A percentile compares a stretch with the other conserved stretches of the same genome.
phyloP scores from a whole-genome alignment of 768 basidiomycete species.

The Auriscalpium microsporum region DNA sequence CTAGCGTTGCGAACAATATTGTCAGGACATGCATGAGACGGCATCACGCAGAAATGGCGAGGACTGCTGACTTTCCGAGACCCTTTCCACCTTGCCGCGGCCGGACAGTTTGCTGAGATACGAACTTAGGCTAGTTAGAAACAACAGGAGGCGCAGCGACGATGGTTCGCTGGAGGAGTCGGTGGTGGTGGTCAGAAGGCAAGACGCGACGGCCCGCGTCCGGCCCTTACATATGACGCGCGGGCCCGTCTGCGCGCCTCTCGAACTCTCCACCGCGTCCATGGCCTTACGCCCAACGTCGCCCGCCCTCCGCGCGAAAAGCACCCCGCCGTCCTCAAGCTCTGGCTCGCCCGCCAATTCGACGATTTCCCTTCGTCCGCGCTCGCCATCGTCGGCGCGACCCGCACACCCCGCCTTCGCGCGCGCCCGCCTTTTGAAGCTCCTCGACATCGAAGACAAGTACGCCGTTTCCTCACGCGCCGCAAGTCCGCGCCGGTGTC shows the following conservation, averaged over 20 bases:
- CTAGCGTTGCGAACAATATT: neutral
- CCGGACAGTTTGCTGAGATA: constrained; percentile 28
- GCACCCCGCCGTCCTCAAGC: constrained; percentile 27
- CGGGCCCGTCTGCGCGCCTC: too few species aligned
- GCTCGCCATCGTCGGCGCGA: constrained; percentile 34
- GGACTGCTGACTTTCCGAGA: constrained; percentile 29
- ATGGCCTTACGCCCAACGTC: neutral
- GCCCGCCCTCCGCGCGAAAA: neutral
- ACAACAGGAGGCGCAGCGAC: too few species aligned
- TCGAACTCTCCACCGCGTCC: neutral
- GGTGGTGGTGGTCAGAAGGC: too few species aligned
- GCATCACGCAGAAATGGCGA: constrained; percentile 4
- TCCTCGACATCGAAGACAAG: constrained; percentile 64
- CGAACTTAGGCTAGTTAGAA: too few species aligned
- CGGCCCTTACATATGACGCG: too few species aligned
- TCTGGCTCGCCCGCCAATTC: constrained; percentile 65
- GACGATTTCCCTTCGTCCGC: constrained; percentile 67
- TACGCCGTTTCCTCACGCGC: constrained; percentile 43
- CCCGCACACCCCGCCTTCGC: constrained; percentile 38
- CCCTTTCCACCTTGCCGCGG: constrained; percentile 41
- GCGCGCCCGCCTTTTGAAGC: constrained; percentile 90
- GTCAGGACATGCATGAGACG: neutral
- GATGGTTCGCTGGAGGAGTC: too few species aligned
- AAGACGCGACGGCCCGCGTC: too few species aligned
- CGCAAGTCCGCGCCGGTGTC: constrained; percentile 55